Evolutionary conservation across 148 eudicot genomes (phyloP).

Genomic region (Polygonum maritimum): DNA sequence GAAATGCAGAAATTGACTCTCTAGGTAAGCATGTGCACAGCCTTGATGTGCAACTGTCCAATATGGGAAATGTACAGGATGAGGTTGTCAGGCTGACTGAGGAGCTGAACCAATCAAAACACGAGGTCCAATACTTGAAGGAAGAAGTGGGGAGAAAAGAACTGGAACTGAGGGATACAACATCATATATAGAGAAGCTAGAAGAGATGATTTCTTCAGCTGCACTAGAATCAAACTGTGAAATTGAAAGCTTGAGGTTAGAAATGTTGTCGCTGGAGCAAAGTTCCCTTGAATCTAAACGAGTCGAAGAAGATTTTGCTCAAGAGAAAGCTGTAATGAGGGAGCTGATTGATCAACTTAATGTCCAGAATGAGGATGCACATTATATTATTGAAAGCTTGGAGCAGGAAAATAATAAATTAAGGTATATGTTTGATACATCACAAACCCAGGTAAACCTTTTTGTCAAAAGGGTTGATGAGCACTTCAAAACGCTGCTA

Average conservation of each 20-base stretch:
- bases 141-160: conserved; percentile 47
- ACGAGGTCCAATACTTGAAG: conserved; percentile 29
- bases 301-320: conserved; percentile 28
- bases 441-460: conserved; percentile 25
- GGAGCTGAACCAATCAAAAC: conserved; percentile 39
- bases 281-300: conserved; percentile 26
- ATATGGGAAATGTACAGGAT: conserved; percentile 32
- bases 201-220: conserved; percentile 55
- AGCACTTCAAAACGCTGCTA: conserved; percentile 20
- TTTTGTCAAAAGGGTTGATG: conserved; percentile 29
- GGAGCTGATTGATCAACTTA: conserved; percentile 32
- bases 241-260: conserved; percentile 69
- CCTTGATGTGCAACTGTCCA: conserved; percentile 33
- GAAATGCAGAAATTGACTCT: conserved; percentile 29
- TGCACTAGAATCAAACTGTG: conserved; percentile 73
- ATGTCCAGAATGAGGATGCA: conserved; percentile 27
- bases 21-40: conserved; percentile 30
- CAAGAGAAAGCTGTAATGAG: conserved; percentile 27
- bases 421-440: conserved; percentile 25
- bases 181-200: conserved; percentile 34
- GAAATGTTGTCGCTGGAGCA: conserved; percentile 48
- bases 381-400: conserved; percentile 25
- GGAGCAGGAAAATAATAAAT: conserved; percentile 38
- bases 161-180: conserved; percentile 30
- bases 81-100: conserved; percentile 36